Conservation (phyloP, 805 yeast genomes). For the Dipodascopsis uninucleata region DNA sequence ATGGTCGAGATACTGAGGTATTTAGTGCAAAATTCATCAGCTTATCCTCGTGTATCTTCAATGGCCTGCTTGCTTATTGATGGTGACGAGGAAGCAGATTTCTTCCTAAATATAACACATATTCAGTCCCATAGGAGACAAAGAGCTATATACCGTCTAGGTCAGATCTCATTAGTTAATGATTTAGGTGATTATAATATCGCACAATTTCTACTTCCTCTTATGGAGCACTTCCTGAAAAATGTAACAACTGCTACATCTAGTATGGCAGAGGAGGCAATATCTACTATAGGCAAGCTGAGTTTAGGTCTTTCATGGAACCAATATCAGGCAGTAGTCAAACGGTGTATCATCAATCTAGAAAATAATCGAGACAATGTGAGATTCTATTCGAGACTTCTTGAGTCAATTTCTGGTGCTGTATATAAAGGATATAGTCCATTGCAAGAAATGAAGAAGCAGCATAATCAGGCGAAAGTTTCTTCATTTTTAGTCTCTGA, state of each 20-base stretch:
- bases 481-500: constrained; percentile 52
- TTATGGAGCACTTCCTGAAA: constrained; percentile 63
- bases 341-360: constrained; percentile 57
- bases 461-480: constrained; percentile 33
- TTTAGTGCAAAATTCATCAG: constrained; percentile 47
- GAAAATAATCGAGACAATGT: constrained; percentile 38
- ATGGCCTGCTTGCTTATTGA: constrained; percentile 59
- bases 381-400: constrained; percentile 36
- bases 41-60: constrained; percentile 53
- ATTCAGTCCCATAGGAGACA: constrained; percentile 83
- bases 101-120: constrained; percentile 72
- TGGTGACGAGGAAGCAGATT: constrained; percentile 80
- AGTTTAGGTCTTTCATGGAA: constrained; percentile 63
- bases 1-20: constrained; percentile 64
- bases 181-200: constrained; percentile 54
- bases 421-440: constrained; percentile 23
- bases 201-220: constrained; percentile 77
- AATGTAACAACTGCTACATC: constrained; percentile 44
- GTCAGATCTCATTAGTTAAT: constrained; percentile 43
- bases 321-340: constrained; percentile 72
- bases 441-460: constrained; percentile 10
- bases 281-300: constrained; percentile 57
- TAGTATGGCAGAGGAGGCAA: constrained; percentile 44
- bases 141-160: constrained; percentile 69
- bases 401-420: constrained; percentile 55